A percentile compares a stretch with the other conserved stretches of the same genome.
Evolutionary conservation across 2,329 filamentous ascomycete species (phyloP).

Genomic region (Monilinia polystroma): DNA sequence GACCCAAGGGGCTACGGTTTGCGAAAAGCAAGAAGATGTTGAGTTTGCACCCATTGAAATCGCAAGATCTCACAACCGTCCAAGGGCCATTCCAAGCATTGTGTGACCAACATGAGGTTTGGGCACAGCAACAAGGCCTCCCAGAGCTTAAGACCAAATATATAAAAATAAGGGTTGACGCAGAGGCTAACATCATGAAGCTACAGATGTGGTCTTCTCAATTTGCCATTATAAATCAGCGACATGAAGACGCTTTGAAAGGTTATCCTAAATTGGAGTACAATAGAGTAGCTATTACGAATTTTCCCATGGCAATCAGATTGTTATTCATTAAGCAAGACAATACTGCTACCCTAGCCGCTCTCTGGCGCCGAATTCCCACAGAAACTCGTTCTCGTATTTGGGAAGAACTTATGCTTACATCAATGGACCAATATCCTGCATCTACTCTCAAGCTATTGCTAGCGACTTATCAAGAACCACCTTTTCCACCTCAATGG

Average conservation of each 20-base stretch:
- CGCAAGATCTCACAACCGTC: not conserved
- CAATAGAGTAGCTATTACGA: not conserved
- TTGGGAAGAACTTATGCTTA: constrained; percentile 23
- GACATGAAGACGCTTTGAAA: constrained; percentile 15
- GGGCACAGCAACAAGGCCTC: constrained; percentile 8
- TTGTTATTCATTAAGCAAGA: constrained; percentile 23
- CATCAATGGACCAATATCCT: constrained; percentile 19
- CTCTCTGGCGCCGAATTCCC: constrained; percentile 20
- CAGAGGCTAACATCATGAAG: not conserved
- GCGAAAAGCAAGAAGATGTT: not conserved
- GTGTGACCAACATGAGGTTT: constrained; percentile 11
- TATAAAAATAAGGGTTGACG: not conserved
- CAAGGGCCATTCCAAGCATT: not conserved
- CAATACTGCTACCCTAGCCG: constrained; percentile 11
- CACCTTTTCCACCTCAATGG: constrained; percentile 18
- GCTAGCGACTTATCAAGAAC: constrained; percentile 20
- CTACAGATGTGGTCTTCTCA: constrained; percentile 14
- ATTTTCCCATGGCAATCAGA: constrained; percentile 11
- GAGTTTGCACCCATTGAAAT: not conserved
- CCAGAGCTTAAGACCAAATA: constrained; percentile 18
- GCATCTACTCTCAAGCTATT: constrained; percentile 22
- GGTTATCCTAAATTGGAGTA: constrained; percentile 9
- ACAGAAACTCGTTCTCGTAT: constrained; percentile 15
- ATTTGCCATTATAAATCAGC: constrained; percentile 17
- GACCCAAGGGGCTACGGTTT: not conserved